Evolutionary conservation across 306 rosid species (phyloP).

Genomic region (Acacia confusa): DNA sequence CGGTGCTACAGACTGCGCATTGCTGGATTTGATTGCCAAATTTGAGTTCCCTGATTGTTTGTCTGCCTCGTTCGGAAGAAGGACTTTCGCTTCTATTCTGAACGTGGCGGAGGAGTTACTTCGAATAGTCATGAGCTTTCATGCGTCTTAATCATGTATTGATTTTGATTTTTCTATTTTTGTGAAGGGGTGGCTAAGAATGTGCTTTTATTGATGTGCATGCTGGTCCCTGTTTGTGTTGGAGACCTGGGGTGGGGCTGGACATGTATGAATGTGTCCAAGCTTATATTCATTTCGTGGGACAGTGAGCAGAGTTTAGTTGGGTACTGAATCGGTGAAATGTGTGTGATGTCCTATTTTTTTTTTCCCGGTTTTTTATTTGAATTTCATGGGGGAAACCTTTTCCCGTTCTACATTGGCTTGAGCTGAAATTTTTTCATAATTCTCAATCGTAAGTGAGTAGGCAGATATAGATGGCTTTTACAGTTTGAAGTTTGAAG

Average conservation of each 20-base stretch:
- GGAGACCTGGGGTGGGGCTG: conserved; percentile 28
- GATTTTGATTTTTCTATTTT: conserved; percentile 2
- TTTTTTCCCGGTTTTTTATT: not conserved
- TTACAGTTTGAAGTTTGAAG: conserved; percentile 1
- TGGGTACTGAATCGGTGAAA: not conserved
- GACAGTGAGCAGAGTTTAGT: conserved; percentile 11
- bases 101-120: not conserved
- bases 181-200: conserved; percentile 2
- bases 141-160: conserved; percentile 21
- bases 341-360: not conserved
- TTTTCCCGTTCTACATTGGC: conserved; percentile 2
- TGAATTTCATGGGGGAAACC: not conserved
- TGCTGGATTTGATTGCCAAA: conserved; percentile 21
- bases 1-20: conserved; percentile 20
- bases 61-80: not conserved
- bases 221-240: conserved; percentile 2
- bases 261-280: not conserved
- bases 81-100: not conserved
- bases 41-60: not conserved
- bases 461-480: not conserved
- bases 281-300: conserved; percentile 20
- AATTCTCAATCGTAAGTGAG: not conserved
- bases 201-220: conserved; percentile 26
- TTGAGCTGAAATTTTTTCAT: conserved; percentile 8
- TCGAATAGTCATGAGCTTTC: conserved; percentile 26